These are phyloP conservation scores for Magnusiomyces magnusii DNA, from an alignment of 1,139 yeast species.

Conservation along the genomic window DNA sequence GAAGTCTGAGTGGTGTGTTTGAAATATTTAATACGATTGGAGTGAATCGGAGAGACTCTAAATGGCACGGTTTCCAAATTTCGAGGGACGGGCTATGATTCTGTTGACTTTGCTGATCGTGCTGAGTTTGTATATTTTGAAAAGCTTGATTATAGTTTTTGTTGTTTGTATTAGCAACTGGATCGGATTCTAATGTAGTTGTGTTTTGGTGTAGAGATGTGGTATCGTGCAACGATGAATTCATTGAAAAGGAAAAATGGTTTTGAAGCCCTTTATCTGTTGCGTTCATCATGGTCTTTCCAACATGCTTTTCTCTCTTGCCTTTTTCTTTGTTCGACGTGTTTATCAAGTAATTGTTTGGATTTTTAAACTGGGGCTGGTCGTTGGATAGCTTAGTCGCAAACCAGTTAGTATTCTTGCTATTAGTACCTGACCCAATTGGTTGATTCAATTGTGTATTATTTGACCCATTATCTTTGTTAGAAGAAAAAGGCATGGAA, in stretches of 20 bases:
- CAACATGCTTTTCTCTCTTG: neutral
- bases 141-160: neutral
- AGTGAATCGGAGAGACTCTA: neutral
- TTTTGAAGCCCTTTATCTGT: slow-evolving; percentile 3
- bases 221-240: neutral
- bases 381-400: too few species aligned
- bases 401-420: too few species aligned
- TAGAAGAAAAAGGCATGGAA: too few species aligned
- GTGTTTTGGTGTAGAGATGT: neutral
- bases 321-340: neutral
- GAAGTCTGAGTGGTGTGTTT: slow-evolving; percentile 1
- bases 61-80: neutral
- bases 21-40: slow-evolving; percentile 10
- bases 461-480: too few species aligned
- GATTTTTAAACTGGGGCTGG: neutral
- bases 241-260: slow-evolving; percentile 7
- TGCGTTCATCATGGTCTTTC: neutral
- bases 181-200: neutral
- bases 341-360: neutral
- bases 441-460: too few species aligned
- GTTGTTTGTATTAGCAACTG: neutral
- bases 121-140: neutral
- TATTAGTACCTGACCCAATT: too few species aligned
- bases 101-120: neutral
- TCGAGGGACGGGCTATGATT: neutral